phyloP scores from a whole-genome alignment of 2,329 filamentous ascomycete genomes.

The Arthrinium phaeospermum region DNA sequence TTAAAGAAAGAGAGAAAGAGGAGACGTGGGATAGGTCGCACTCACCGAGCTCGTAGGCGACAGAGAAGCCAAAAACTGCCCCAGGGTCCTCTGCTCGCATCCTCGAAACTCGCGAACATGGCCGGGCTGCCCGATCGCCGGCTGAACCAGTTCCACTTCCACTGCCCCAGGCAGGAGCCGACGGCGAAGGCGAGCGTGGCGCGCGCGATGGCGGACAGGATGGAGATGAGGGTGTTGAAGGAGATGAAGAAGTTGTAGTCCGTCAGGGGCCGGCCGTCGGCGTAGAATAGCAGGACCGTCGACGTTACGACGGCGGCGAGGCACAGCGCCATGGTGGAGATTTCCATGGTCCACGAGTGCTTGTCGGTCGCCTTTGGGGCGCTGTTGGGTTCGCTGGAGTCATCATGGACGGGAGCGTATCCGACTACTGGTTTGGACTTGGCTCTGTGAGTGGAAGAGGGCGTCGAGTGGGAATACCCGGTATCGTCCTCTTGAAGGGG shows the following conservation, averaged over 20 bases:
- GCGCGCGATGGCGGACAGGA: neutral
- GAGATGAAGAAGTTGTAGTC: conserved; percentile 7
- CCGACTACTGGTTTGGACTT: neutral
- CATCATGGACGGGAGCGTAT: neutral
- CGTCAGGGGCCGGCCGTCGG: neutral
- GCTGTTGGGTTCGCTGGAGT: neutral
- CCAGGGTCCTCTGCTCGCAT: conserved; percentile 19
- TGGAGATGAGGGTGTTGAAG: conserved; percentile 19
- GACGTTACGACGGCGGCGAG: neutral
- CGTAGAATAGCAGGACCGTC: neutral
- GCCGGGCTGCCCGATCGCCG: neutral
- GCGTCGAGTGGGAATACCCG: neutral
- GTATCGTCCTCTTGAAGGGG: neutral
- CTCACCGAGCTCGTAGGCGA: neutral
- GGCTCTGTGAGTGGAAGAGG: neutral
- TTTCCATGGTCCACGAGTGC: neutral
- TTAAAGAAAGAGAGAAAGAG: too few relatives aligned
- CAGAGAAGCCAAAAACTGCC: conserved; percentile 13
- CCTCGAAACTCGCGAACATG: conserved; percentile 12
- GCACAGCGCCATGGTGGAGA: neutral
- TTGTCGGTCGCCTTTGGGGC: neutral
- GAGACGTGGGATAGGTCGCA: too few relatives aligned
- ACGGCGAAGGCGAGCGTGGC: conserved; percentile 14
- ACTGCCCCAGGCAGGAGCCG: conserved; percentile 9
- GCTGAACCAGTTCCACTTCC: conserved; percentile 23